Base-by-base conservation (phyloP, 1,284 basidiomycete species). In the Papiliotrema laurentii region DNA sequence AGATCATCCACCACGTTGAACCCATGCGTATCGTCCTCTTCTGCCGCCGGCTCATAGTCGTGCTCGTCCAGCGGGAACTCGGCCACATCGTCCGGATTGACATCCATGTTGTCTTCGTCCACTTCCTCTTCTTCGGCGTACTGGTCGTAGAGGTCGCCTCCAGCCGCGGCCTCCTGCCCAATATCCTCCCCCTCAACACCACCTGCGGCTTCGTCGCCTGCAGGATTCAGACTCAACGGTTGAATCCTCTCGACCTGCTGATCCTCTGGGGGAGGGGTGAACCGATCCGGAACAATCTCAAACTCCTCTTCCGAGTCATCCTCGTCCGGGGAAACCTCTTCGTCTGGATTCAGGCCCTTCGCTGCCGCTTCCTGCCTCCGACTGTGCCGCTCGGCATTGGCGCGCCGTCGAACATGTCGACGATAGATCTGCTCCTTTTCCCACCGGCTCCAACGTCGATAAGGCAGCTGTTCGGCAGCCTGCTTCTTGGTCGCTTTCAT, bases 261-360 rank as follows among this genome's bases (percentile, higher is more conserved):
- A 2, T 58, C 60, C 14, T 61, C 61, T 24, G 55, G 54, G 5
- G 60, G 61, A n/a, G 68, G 68, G 14, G 68, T 70, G 35, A 69
- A 53, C 30, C 66, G 54, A 21, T 72, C 66, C 7, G 69, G 69
- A 14, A 50, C 43, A 5, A 56, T 19, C 28, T 65, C 66, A 49
- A 53, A 69, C 30, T 70, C 68, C 35, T 64, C 61, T 18, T 67
- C 68, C 1, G 66, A 66, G 43, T 71, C 61, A 7, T 53, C 49
- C 40, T 65, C 64, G 47, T 70, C 68, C 16, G 49, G 56, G 14
- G 61, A 64, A 14, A 69, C 56, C n/a, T 53, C 54, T 14, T 53
- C 60, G 9, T 55, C 53, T 11, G 49, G 47, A 35, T 64, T 52
- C 25, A 48, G 48, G 0, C 62, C 68, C 2, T 45, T 24, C 28